These are phyloP conservation scores for Leucoagaricus sp. DNA, from an alignment of 1,284 basidiomycete species.

Conservation along the genomic window DNA sequence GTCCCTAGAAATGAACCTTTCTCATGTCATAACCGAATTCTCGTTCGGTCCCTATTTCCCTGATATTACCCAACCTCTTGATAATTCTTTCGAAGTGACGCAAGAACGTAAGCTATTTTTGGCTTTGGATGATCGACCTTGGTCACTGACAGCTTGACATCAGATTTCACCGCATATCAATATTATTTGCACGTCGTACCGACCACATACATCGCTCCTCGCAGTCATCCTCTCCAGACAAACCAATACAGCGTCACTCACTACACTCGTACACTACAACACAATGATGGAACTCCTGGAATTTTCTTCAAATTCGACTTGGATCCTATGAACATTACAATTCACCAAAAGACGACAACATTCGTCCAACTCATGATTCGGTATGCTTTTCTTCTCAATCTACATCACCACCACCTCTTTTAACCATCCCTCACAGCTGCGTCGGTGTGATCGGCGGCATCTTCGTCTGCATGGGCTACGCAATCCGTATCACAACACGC, in stretches of 20 bases:
- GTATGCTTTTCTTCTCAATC: background rate
- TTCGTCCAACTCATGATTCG: slow-evolving; percentile 85
- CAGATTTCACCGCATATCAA: slow-evolving; percentile 94
- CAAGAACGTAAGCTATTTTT: slow-evolving; percentile 64
- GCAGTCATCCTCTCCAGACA: slow-evolving; percentile 66
- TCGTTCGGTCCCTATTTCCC: slow-evolving; percentile 98
- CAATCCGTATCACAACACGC: slow-evolving; percentile 65
- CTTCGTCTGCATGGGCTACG: slow-evolving; percentile 80
- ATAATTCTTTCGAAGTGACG: slow-evolving; percentile 86
- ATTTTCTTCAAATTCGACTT: slow-evolving; percentile 98
- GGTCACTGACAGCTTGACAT: background rate
- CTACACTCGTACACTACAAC: slow-evolving; percentile 78
- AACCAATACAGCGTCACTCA: slow-evolving; percentile 97
- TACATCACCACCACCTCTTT: too few species aligned
- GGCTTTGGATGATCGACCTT: background rate
- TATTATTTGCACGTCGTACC: slow-evolving; percentile 96
- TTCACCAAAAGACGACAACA: slow-evolving; percentile 85
- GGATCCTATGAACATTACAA: slow-evolving; percentile 85
- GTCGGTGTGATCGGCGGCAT: slow-evolving; percentile 82
- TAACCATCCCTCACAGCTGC: slow-evolving; percentile 27
- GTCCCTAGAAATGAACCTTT: slow-evolving; percentile 87
- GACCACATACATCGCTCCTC: slow-evolving; percentile 84
- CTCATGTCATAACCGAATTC: slow-evolving; percentile 95
- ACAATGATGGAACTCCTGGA: slow-evolving; percentile 83
- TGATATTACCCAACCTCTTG: slow-evolving; percentile 92